Base-by-base conservation (phyloP, 495 filamentous ascomycete species). In the Aspergillus conjunctus region DNA sequence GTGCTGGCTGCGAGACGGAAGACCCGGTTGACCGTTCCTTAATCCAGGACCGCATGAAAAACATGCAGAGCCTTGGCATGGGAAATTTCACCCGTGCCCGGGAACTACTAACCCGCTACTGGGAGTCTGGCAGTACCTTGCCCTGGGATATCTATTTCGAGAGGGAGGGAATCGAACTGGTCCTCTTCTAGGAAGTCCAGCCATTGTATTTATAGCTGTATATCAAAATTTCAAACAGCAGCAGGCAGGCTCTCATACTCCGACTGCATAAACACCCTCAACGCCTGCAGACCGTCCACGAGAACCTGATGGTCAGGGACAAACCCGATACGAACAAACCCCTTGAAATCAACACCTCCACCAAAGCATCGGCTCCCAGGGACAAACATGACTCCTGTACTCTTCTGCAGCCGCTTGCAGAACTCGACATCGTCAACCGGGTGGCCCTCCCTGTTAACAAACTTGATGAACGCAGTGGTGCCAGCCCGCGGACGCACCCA, bases 401-500 rank as follows among this genome's bases (percentile, higher is more conserved):
- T 82, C 54, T 88, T 83, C 20, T 88, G 73, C 17, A 96, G 69
- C 65, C 83, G 79, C 66, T 87, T 77, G 64, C 90, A 93, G 64
- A 96, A 91, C 5, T 73, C 78, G 30, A 83, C 82, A 61, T 92
- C 89, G 60, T 95, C 84, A 1, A 95, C 79, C 3, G 86, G 80
- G 63, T 79, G 76, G 1, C 92, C 90, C 55, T 77, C 78, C 54
- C 80, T 76, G 5, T 63, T 77, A 60, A 17, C 5, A 0, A 96
- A 91, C 61, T 83, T 85, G 21, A 96, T 79, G 65, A 96, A 88
- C 0, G 89, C 90, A 6, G 89, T 95, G 3, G 92, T 96, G 0
- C 92, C 92, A 3, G 89, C 91, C 14, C 85, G 86, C 7, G 92
- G 92, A 68, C 84, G 90, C 3, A 85, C 78, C 89, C 91, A 93